These are phyloP conservation scores for Anisodus tanguticus DNA, from an alignment of 257 asterid genomes.

Conservation along the genomic window DNA sequence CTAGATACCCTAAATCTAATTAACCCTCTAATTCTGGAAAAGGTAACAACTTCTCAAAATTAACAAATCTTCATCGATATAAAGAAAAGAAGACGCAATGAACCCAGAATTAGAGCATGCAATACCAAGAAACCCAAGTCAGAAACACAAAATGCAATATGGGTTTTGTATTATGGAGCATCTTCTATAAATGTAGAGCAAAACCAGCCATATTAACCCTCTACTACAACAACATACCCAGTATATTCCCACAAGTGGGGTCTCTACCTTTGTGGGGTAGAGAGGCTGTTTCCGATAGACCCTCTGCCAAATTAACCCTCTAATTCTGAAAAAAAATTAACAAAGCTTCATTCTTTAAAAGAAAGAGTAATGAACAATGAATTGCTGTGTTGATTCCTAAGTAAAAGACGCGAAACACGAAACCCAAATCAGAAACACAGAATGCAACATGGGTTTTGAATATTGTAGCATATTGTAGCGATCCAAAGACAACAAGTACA, in stretches of 20 bases:
- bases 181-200: too few species aligned
- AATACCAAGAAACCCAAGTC: conserved; percentile 5
- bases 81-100: background rate
- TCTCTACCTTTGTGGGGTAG: too few species aligned
- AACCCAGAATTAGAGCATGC: too few species aligned
- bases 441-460: background rate
- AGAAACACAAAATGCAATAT: background rate
- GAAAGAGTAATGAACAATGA: background rate
- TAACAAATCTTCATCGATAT: background rate
- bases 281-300: too few species aligned
- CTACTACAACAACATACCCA: too few species aligned
- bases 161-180: background rate
- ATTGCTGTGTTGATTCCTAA: background rate
- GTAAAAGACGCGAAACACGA: background rate
- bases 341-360: background rate
- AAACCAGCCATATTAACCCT: too few species aligned
- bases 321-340: background rate
- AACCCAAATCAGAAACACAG: background rate
- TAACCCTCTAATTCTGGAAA: background rate
- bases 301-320: background rate
- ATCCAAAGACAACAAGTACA: background rate
- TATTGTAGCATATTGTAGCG: background rate
- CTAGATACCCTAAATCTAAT: background rate
- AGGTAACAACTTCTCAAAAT: background rate
- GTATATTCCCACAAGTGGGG: too few species aligned